Evolutionary conservation across 176 grass and related monocot genomes (phyloP).

Genomic region (Dactylis glomerata): DNA sequence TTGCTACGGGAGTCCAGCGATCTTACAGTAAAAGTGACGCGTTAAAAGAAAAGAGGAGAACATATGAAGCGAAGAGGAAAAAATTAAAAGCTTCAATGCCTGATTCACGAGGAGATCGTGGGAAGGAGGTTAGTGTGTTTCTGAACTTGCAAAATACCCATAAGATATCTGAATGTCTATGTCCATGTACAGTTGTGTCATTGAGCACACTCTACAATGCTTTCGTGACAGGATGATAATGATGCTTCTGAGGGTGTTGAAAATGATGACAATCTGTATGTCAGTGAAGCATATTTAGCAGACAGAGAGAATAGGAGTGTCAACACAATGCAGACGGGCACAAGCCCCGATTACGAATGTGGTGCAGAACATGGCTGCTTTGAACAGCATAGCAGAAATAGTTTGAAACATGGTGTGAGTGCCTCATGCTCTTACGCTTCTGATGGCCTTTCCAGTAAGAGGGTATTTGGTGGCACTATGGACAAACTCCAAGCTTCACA

Average conservation of each 20-base stretch:
- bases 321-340: constrained; percentile 28
- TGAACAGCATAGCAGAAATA: constrained; percentile 32
- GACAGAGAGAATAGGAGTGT: constrained; percentile 52
- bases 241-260: constrained; percentile 51
- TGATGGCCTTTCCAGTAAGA: constrained; percentile 29
- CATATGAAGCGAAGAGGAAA: constrained; percentile 81
- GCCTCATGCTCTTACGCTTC: constrained; percentile 32
- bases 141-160: neutral
- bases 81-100: constrained; percentile 57
- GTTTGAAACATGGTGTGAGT: constrained; percentile 5
- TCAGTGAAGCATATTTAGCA: constrained; percentile 86
- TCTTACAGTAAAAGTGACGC: constrained; percentile 79
- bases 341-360: constrained; percentile 28
- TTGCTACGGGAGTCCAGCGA: constrained; percentile 74
- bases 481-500: constrained; percentile 37
- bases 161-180: constrained; percentile 17
- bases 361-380: constrained; percentile 29
- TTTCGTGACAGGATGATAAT: constrained; percentile 48
- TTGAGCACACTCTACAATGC: constrained; percentile 14
- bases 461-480: constrained; percentile 22
- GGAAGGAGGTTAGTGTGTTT: constrained; percentile 60
- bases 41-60: constrained; percentile 60
- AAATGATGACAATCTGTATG: constrained; percentile 77
- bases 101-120: constrained; percentile 21
- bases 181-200: constrained; percentile 1